Percentiles rank a stretch among this genome's conserved stretches.
Conservation (phyloP, 2,329 filamentous ascomycete species). For the Pseudocercospora cruenta region DNA sequence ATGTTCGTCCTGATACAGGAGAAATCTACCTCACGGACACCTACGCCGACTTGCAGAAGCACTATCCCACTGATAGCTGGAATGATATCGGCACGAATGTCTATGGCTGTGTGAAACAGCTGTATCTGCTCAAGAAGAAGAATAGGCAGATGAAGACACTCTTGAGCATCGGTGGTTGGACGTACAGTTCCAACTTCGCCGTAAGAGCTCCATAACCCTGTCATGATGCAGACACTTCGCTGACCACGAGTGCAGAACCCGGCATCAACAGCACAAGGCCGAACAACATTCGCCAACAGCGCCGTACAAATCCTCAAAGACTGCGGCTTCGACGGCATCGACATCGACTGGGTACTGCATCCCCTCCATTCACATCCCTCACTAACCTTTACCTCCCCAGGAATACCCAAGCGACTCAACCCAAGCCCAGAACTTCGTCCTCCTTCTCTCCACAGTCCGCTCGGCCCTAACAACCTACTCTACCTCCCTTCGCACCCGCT, state of each 20-base stretch:
- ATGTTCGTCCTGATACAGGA: conserved; percentile 75
- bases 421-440: conserved; percentile 45
- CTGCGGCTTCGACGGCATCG: conserved; percentile 67
- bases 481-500: conserved; percentile 28
- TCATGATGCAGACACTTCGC: neutral
- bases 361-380: neutral
- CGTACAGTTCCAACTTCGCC: conserved; percentile 76
- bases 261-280: conserved; percentile 63
- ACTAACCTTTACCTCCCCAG: neutral
- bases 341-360: conserved; percentile 50
- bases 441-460: conserved; percentile 43
- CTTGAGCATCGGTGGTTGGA: conserved; percentile 83
- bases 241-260: conserved; percentile 44
- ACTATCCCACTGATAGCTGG: conserved; percentile 69
- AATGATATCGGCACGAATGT: conserved; percentile 67
- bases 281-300: conserved; percentile 67
- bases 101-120: conserved; percentile 77
- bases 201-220: conserved; percentile 27
- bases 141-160: conserved; percentile 78
- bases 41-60: conserved; percentile 70
- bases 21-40: conserved; percentile 74
- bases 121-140: conserved; percentile 73
- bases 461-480: conserved; percentile 46
- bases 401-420: conserved; percentile 47
- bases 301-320: conserved; percentile 77